These are phyloP conservation scores for Penicillium silybi DNA, from an alignment of 495 filamentous ascomycete species.

Conservation along the genomic window DNA sequence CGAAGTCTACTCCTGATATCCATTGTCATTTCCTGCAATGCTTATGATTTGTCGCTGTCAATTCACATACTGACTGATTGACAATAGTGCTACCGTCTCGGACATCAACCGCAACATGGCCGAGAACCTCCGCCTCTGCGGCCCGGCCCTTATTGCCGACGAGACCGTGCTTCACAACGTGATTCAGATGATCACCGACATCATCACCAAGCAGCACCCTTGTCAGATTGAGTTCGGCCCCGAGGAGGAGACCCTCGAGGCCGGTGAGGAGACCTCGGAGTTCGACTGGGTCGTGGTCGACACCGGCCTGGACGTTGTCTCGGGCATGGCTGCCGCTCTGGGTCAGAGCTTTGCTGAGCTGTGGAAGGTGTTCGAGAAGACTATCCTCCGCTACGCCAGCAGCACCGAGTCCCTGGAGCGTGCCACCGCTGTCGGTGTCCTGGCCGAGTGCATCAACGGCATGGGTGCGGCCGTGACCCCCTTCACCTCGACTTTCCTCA, in stretches of 20 bases:
- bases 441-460: constrained; percentile 84
- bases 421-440: constrained; percentile 80
- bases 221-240: constrained; percentile 87
- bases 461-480: constrained; percentile 77
- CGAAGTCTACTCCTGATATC: constrained; percentile 56
- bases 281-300: constrained; percentile 97
- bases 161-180: constrained; percentile 60
- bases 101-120: constrained; percentile 95
- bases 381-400: constrained; percentile 79
- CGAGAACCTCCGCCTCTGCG: constrained; percentile 87
- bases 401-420: constrained; percentile 82
- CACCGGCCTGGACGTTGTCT: constrained; percentile 84
- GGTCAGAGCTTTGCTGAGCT: constrained; percentile 77
- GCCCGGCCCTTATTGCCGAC: constrained; percentile 77
- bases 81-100: constrained; percentile 72
- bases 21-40: constrained; percentile 5
- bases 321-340: constrained; percentile 75
- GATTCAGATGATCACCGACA: constrained; percentile 60
- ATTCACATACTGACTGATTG: constrained; percentile 36
- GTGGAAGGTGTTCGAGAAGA: constrained; percentile 92
- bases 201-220: constrained; percentile 84
- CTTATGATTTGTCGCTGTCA: constrained; percentile 5
- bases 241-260: constrained; percentile 65
- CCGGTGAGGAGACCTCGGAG: constrained; percentile 80
- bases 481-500: constrained; percentile 69